phyloP scores from a whole-genome alignment of 106 monocot species.

The Agapanthus africanus region DNA sequence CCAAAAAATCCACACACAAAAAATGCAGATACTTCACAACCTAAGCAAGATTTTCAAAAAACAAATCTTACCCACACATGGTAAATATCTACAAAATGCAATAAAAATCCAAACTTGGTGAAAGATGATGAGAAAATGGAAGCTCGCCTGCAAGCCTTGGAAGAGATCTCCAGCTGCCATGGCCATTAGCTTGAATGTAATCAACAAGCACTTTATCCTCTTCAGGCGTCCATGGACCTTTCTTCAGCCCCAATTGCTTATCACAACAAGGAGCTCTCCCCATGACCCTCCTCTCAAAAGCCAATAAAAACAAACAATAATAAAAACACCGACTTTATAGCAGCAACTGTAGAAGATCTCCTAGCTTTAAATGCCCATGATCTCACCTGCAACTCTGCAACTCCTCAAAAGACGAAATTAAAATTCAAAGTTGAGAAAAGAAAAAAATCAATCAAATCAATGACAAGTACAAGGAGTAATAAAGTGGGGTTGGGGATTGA shows the following conservation, averaged over 20 bases:
- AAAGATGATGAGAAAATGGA: background rate
- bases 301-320: background rate
- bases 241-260: slow-evolving; percentile 53
- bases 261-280: slow-evolving; percentile 66
- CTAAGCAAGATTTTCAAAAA: background rate
- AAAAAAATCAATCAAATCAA: background rate
- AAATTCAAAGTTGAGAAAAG: background rate
- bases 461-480: background rate
- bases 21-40: background rate
- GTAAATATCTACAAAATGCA: background rate
- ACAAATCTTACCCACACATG: background rate
- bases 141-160: slow-evolving; percentile 50
- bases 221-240: slow-evolving; percentile 68
- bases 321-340: background rate
- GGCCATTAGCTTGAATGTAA: slow-evolving; percentile 57
- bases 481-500: background rate
- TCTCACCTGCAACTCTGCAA: slow-evolving; percentile 1
- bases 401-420: background rate
- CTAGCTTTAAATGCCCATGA: background rate
- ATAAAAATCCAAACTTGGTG: background rate
- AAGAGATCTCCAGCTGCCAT: slow-evolving; percentile 67
- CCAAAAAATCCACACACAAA: background rate
- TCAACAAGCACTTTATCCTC: slow-evolving; percentile 70
- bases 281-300: slow-evolving; percentile 15
- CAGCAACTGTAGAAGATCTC: slow-evolving; percentile 1